phyloP scores from a whole-genome alignment of 2,329 filamentous ascomycete species.

The Phoma sp. region DNA sequence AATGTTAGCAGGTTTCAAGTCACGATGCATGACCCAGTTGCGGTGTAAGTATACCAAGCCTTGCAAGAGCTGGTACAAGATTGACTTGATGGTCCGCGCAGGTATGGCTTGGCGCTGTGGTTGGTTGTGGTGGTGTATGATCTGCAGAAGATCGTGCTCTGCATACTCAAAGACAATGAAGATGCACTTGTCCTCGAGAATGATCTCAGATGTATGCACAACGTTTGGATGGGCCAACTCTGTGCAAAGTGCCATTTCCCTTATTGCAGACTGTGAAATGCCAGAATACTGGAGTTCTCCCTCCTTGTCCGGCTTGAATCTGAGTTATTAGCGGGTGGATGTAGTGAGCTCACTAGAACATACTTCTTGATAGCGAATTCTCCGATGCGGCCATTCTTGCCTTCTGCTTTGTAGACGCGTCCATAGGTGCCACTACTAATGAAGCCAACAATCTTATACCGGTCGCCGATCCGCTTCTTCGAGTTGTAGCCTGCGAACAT shows the following conservation, averaged over 20 bases:
- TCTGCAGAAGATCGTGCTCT: conserved; percentile 95
- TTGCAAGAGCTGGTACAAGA: conserved; percentile 94
- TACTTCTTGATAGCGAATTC: conserved; percentile 99
- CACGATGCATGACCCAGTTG: conserved; percentile 96
- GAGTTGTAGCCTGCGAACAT: conserved; percentile 61
- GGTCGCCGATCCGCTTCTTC: conserved; percentile 88
- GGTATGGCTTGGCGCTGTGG: conserved; percentile 87
- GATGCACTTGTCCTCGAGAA: conserved; percentile 97
- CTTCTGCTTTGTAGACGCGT: conserved; percentile 92
- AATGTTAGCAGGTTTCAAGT: conserved; percentile 97
- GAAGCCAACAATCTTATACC: conserved; percentile 96
- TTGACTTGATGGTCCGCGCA: conserved; percentile 85
- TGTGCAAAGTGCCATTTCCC: conserved; percentile 96
- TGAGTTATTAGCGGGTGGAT: conserved; percentile 38
- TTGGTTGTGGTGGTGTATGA: conserved; percentile 96
- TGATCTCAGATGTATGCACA: conserved; percentile 90
- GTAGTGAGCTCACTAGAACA: conserved; percentile 23
- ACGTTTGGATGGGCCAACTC: conserved; percentile 89
- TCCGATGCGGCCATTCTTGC: conserved; percentile 72
- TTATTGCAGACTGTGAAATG: conserved; percentile 94
- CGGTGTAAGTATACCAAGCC: conserved; percentile 93
- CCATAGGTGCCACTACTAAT: conserved; percentile 98
- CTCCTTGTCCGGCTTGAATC: conserved; percentile 97
- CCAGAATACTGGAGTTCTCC: conserved; percentile 97
- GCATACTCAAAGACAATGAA: conserved; percentile 99